A percentile compares a stretch with the other conserved stretches of the same genome.
These are phyloP conservation scores for Arthrocladium fulminans DNA, from an alignment of 2,329 filamentous ascomycete species.

Conservation along the genomic window DNA sequence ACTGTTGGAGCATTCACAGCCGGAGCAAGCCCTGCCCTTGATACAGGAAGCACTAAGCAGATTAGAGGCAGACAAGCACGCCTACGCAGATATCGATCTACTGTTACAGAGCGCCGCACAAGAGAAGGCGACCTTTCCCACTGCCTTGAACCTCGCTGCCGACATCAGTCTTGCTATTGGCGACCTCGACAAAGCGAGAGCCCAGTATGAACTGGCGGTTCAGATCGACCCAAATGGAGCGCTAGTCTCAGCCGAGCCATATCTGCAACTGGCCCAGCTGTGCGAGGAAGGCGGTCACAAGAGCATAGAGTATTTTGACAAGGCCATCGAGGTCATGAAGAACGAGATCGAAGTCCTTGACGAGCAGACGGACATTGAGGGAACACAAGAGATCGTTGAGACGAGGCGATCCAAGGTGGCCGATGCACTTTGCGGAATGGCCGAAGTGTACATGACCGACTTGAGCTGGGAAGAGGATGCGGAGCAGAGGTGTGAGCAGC, in stretches of 20 bases:
- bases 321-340: constrained; percentile 61
- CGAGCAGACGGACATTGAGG: constrained; percentile 28
- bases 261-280: constrained; percentile 87
- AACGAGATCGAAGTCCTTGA: constrained; percentile 30
- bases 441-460: constrained; percentile 99
- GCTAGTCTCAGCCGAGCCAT: constrained; percentile 73
- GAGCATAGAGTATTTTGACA: constrained; percentile 54
- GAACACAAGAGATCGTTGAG: constrained; percentile 34
- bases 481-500: constrained; percentile 74
- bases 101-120: constrained; percentile 19
- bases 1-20: constrained; percentile 50
- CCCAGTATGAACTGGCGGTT: constrained; percentile 64
- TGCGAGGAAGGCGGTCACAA: constrained; percentile 55
- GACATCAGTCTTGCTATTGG: constrained; percentile 77
- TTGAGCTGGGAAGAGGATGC: constrained; percentile 83
- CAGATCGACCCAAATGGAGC: constrained; percentile 67
- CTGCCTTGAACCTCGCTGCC: constrained; percentile 66
- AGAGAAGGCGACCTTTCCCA: constrained; percentile 20
- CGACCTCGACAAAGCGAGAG: constrained; percentile 64
- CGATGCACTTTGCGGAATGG: constrained; percentile 84
- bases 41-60: constrained; percentile 44
- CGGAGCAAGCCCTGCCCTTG: constrained; percentile 47
- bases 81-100: constrained; percentile 13
- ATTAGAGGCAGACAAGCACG: constrained; percentile 27
- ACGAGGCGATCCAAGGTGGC: constrained; percentile 76